Evolutionary conservation across 768 basidiomycete genomes (phyloP).

Genomic region (Lentinula aciculospora): DNA sequence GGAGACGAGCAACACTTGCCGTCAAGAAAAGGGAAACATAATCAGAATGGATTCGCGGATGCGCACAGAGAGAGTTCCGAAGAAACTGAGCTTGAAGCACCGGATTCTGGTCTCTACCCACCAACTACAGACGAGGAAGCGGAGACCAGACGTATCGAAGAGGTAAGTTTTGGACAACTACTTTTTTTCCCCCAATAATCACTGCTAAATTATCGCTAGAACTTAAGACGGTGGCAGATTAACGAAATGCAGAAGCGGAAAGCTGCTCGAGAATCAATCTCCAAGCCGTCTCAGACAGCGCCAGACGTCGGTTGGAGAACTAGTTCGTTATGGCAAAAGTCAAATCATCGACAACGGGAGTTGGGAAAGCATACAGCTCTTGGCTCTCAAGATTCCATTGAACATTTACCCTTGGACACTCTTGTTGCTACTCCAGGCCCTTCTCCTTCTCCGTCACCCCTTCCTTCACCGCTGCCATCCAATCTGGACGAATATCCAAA

Average conservation of each 20-base stretch:
- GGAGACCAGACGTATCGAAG: slow-evolving; percentile 66
- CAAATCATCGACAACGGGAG: slow-evolving; percentile 23
- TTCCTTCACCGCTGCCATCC: slow-evolving; percentile 26
- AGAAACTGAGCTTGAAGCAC: slow-evolving; percentile 10
- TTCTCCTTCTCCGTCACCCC: slow-evolving; percentile 20
- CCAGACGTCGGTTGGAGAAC: slow-evolving; percentile 54
- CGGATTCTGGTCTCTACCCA: slow-evolving; percentile 45
- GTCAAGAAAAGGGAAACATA: slow-evolving; percentile 27
- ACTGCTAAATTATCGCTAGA: slow-evolving; percentile 35
- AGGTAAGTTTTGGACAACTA: slow-evolving; percentile 38
- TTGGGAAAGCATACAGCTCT: slow-evolving; percentile 40
- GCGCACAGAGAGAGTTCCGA: slow-evolving; percentile 23
- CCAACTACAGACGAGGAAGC: slow-evolving; percentile 60
- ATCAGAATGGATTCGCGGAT: slow-evolving; percentile 20
- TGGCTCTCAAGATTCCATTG: slow-evolving; percentile 45
- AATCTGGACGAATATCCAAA: slow-evolving; percentile 20
- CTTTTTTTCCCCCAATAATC: slow-evolving; percentile 3
- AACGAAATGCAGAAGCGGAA: slow-evolving; percentile 74
- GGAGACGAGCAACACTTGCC: slow-evolving; percentile 19
- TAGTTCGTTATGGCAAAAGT: slow-evolving; percentile 47
- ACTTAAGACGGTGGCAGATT: slow-evolving; percentile 70
- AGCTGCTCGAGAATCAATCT: slow-evolving; percentile 52
- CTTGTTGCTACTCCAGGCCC: slow-evolving; percentile 28
- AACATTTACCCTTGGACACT: slow-evolving; percentile 50
- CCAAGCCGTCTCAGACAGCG: slow-evolving; percentile 22